phyloP scores from a whole-genome alignment of 192 early-diverging fungal species.

The Dimargaris xerosporica region DNA sequence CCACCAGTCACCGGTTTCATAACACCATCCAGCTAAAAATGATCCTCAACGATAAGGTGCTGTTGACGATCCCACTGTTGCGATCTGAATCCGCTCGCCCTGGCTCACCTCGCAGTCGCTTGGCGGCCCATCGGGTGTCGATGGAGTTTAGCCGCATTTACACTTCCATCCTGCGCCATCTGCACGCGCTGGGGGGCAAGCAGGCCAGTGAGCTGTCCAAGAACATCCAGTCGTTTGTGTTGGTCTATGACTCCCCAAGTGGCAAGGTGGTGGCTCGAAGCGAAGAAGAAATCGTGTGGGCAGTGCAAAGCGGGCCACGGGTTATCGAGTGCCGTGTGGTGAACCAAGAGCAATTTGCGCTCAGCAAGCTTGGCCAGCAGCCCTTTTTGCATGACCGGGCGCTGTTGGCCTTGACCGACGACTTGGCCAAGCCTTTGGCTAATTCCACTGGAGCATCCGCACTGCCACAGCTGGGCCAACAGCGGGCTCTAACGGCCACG shows the following conservation, averaged over 20 bases:
- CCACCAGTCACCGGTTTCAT: not conserved
- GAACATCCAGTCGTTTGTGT: constrained; percentile 7
- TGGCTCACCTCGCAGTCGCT: not conserved
- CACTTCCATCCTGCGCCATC: constrained; percentile 10
- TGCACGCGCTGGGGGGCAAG: not conserved
- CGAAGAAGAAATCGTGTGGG: constrained; percentile 9
- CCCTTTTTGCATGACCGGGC: too few relatives aligned
- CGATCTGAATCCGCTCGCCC: not conserved
- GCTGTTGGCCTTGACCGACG: too few relatives aligned
- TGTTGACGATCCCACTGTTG: constrained; percentile 5
- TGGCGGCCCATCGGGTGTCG: not conserved
- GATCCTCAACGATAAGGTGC: constrained; percentile 1
- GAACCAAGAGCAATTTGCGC: not conserved
- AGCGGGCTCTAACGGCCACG: too few relatives aligned
- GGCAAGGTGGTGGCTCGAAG: not conserved
- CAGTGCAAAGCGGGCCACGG: not conserved
- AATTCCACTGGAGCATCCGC: too few relatives aligned
- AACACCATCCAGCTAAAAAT: constrained; percentile 4
- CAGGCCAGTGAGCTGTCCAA: not conserved
- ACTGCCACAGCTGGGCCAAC: too few relatives aligned
- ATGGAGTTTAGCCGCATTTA: constrained; percentile 11
- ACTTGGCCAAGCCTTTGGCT: too few relatives aligned
- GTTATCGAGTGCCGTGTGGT: not conserved
- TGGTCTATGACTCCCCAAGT: not conserved
- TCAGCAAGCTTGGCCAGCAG: too few relatives aligned